These are phyloP conservation scores for Starmerella sirachaensis DNA, from an alignment of 805 yeast genomes.

Conservation along the genomic window DNA sequence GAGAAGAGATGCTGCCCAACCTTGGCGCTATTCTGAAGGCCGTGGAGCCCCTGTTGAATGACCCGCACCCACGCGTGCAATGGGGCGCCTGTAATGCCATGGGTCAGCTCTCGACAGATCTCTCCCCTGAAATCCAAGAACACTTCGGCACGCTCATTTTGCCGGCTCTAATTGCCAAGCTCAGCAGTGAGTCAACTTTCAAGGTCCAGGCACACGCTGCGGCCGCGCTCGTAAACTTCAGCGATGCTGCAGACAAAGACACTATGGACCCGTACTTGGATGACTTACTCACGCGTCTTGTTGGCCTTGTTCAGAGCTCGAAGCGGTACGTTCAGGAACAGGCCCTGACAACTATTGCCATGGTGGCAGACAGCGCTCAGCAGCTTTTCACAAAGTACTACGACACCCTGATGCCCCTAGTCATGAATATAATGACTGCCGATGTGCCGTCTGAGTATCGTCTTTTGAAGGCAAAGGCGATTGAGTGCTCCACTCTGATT, in stretches of 20 bases:
- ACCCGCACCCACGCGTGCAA: conserved; percentile 87
- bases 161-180: conserved; percentile 77
- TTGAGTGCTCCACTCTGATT: conserved; percentile 89
- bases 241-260: conserved; percentile 82
- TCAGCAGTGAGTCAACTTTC: conserved; percentile 52
- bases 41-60: conserved; percentile 73
- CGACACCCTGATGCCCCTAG: conserved; percentile 84
- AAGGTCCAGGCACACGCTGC: conserved; percentile 98
- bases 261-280: conserved; percentile 89
- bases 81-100: conserved; percentile 94
- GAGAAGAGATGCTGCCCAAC: conserved; percentile 72
- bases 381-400: conserved; percentile 78
- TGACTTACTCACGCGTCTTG: conserved; percentile 56
- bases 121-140: conserved; percentile 78
- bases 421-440: conserved; percentile 63
- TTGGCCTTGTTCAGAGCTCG: conserved; percentile 69
- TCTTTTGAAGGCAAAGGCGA: conserved; percentile 77
- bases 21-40: conserved; percentile 71
- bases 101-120: conserved; percentile 95
- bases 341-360: conserved; percentile 90
- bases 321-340: conserved; percentile 94
- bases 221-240: conserved; percentile 91
- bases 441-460: conserved; percentile 72
- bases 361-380: conserved; percentile 94
- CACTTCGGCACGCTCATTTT: conserved; percentile 66